Evolutionary conservation across 78 protist genomes (phyloP).

Genomic region (Pigoraptor vietnamica): DNA sequence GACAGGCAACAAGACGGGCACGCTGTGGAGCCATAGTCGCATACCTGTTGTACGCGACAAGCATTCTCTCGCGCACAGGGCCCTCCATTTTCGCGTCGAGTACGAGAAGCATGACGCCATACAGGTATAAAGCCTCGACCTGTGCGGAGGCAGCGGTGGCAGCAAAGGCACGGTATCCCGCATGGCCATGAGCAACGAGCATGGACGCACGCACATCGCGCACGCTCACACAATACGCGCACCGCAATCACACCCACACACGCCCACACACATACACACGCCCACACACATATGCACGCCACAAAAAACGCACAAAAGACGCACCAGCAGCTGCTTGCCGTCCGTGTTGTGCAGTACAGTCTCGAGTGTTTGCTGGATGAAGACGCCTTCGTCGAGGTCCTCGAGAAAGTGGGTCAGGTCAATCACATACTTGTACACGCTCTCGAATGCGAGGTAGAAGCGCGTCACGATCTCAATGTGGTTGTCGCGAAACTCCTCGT

Average conservation of each 20-base stretch:
- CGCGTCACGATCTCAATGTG: slow-evolving; percentile 77
- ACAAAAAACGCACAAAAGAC: too few relatives aligned
- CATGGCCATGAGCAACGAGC: background rate
- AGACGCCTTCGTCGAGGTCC: slow-evolving; percentile 82
- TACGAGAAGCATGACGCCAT: slow-evolving; percentile 89
- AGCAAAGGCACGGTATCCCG: background rate
- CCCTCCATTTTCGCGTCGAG: slow-evolving; percentile 88
- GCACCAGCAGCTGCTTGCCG: slow-evolving; percentile 91
- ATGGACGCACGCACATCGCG: too few relatives aligned
- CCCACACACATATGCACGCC: background rate
- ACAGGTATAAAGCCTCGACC: slow-evolving; percentile 82
- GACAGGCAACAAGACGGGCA: background rate
- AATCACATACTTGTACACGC: slow-evolving; percentile 71
- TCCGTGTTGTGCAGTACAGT: slow-evolving; percentile 76
- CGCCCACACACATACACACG: background rate
- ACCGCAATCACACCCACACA: too few relatives aligned
- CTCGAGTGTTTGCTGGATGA: slow-evolving; percentile 78
- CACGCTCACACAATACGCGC: too few relatives aligned
- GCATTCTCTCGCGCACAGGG: slow-evolving; percentile 87
- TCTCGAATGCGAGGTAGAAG: slow-evolving; percentile 84
- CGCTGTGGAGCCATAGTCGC: background rate
- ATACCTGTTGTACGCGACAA: slow-evolving; percentile 85
- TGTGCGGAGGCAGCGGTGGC: background rate
- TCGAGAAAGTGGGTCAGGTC: slow-evolving; percentile 55
- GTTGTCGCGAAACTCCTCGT: slow-evolving; percentile 80